Percentiles rank a stretch among this genome's conserved stretches.
phyloP scores from a whole-genome alignment of 805 yeast genomes.

The Schwanniomyces pseudopolymorphus region DNA sequence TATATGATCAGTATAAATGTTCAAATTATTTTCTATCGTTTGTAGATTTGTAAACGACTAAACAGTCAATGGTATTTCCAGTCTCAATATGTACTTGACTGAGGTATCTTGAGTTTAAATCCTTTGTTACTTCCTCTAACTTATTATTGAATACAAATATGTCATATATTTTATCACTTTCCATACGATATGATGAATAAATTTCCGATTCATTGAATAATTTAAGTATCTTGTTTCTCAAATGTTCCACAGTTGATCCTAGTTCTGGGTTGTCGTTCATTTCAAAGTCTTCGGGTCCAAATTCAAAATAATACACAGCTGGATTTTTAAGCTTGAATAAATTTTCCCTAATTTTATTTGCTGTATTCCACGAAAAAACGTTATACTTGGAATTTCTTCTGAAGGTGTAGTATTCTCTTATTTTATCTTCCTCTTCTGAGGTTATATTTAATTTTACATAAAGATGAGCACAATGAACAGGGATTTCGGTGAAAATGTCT shows the following conservation, averaged over 20 bases:
- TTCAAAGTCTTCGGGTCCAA: conserved; percentile 78
- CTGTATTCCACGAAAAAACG: conserved; percentile 20
- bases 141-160: conserved; percentile 32
- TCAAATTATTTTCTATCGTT: neutral
- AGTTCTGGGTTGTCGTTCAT: conserved; percentile 57
- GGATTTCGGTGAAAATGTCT: conserved; percentile 67
- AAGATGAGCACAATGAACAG: conserved; percentile 77
- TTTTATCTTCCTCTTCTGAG: conserved; percentile 13
- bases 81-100: conserved; percentile 41
- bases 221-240: conserved; percentile 55
- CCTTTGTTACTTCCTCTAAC: conserved; percentile 20
- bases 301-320: conserved; percentile 67
- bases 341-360: conserved; percentile 13
- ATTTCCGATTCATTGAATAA: conserved; percentile 48
- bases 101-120: conserved; percentile 28
- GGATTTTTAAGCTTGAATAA: conserved; percentile 20
- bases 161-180: conserved; percentile 10
- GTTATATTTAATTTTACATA: conserved; percentile 52
- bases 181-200: conserved; percentile 15
- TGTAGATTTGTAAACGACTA: conserved; percentile 10
- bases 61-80: conserved; percentile 39
- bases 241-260: conserved; percentile 66
- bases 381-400: conserved; percentile 26
- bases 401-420: conserved; percentile 27
- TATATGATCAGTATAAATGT: neutral